Conservation (phyloP, 805 yeast species). For the Ogataea methylovora region DNA sequence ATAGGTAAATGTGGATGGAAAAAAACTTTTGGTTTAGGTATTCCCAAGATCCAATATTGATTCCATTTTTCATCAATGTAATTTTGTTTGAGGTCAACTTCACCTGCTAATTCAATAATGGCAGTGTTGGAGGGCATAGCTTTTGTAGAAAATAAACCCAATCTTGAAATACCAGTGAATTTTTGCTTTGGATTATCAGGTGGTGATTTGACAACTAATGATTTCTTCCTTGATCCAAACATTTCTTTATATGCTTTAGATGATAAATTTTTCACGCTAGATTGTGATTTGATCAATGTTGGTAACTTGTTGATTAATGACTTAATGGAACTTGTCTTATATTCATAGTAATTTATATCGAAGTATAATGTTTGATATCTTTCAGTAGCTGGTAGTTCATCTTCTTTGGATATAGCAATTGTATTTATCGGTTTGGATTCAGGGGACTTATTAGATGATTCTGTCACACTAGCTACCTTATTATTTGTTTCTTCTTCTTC, state of each 20-base stretch:
- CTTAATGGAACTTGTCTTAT: conserved; percentile 29
- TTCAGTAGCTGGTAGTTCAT: conserved; percentile 35
- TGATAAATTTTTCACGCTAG: conserved; percentile 15
- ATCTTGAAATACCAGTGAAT: conserved; percentile 61
- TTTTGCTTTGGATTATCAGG: conserved; percentile 51
- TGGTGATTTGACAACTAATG: conserved; percentile 40
- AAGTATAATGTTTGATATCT: conserved; percentile 47
- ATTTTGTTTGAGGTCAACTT: conserved; percentile 54
- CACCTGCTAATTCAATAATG: conserved; percentile 65
- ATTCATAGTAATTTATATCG: conserved; percentile 38
- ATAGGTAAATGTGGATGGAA: conserved; percentile 54
- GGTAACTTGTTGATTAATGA: conserved; percentile 20
- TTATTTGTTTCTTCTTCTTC: too few species aligned
- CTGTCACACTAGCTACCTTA: too few species aligned
- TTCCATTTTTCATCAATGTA: conserved; percentile 62
- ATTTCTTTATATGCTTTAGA: conserved; percentile 3
- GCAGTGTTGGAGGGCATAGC: conserved; percentile 38
- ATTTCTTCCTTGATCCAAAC: background rate
- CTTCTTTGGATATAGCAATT: conserved; percentile 26
- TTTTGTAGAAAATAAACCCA: conserved; percentile 48
- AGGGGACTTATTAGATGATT: too few species aligned
- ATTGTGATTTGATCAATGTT: conserved; percentile 14
- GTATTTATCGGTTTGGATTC: too few species aligned
- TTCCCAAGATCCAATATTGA: conserved; percentile 72
- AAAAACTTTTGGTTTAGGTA: conserved; percentile 51